A percentile compares a stretch with the other conserved stretches of the same genome.
Evolutionary conservation across 2,329 filamentous ascomycete genomes (phyloP).

Genomic region (Fusarium pininemorale): DNA sequence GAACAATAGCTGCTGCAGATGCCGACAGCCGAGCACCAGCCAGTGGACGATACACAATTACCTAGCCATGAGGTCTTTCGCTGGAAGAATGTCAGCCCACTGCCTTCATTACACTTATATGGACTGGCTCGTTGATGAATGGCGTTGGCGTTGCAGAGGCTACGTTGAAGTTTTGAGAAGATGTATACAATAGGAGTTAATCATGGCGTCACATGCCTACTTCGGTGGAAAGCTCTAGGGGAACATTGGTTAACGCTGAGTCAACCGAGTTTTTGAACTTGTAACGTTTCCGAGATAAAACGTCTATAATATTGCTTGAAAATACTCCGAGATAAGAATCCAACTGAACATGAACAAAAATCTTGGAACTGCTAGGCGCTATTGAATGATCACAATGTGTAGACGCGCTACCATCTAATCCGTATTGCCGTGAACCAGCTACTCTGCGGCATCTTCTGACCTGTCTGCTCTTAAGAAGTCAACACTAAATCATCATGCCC

Average conservation of each 20-base stretch:
- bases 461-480: background rate
- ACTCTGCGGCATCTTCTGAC: background rate
- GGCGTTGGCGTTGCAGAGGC: constrained; percentile 13
- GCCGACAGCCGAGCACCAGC: constrained; percentile 82
- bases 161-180: background rate
- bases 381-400: background rate
- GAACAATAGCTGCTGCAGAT: constrained; percentile 87
- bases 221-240: background rate
- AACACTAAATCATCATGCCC: constrained; percentile 40
- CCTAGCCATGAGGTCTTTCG: constrained; percentile 57
- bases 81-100: background rate
- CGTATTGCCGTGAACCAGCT: background rate
- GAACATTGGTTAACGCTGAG: constrained; percentile 4
- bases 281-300: background rate
- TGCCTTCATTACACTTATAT: background rate
- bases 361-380: background rate
- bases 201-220: constrained; percentile 15
- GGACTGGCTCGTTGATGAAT: background rate
- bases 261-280: background rate
- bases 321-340: background rate
- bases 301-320: background rate
- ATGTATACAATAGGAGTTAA: constrained; percentile 26
- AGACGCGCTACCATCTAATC: background rate
- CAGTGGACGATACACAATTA: constrained; percentile 86
- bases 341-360: constrained; percentile 4